These are phyloP conservation scores for Pseudogymnoascus sp. DNA, from an alignment of 2,329 filamentous ascomycete genomes.

Conservation along the genomic window DNA sequence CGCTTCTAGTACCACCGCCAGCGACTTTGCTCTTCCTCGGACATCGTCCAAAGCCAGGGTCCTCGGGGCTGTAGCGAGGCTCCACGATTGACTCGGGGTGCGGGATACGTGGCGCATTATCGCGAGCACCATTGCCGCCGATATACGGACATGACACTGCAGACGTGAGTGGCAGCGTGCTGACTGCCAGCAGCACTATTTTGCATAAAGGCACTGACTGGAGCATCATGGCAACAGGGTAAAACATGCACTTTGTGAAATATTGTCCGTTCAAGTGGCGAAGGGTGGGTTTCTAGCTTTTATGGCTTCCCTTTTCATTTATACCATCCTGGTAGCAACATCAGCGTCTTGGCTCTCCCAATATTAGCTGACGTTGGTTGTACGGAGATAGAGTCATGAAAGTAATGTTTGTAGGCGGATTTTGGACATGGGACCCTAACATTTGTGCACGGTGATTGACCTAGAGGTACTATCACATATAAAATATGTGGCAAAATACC, in stretches of 20 bases:
- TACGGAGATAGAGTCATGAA: background rate
- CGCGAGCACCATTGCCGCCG: background rate
- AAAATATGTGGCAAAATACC: background rate
- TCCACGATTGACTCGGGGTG: constrained; percentile 10
- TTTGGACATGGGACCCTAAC: constrained; percentile 6
- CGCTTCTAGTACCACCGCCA: constrained; percentile 46
- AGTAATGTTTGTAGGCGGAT: background rate
- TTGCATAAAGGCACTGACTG: background rate
- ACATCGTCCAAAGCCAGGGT: constrained; percentile 20
- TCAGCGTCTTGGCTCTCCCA: background rate
- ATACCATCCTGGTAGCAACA: background rate
- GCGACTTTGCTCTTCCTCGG: constrained; percentile 20
- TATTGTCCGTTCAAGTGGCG: background rate
- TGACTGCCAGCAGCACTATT: background rate
- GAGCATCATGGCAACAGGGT: background rate
- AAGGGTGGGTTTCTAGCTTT: background rate
- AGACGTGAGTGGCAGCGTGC: background rate
- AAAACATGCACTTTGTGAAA: background rate
- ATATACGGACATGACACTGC: constrained; percentile 2
- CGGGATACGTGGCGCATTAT: background rate
- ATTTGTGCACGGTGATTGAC: background rate
- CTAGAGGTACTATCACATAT: background rate
- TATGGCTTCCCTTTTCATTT: background rate
- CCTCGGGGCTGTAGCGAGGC: background rate
- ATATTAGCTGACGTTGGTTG: background rate